phyloP scores from a whole-genome alignment of 2,329 filamentous ascomycete species.

The Claviceps humidiphila region DNA sequence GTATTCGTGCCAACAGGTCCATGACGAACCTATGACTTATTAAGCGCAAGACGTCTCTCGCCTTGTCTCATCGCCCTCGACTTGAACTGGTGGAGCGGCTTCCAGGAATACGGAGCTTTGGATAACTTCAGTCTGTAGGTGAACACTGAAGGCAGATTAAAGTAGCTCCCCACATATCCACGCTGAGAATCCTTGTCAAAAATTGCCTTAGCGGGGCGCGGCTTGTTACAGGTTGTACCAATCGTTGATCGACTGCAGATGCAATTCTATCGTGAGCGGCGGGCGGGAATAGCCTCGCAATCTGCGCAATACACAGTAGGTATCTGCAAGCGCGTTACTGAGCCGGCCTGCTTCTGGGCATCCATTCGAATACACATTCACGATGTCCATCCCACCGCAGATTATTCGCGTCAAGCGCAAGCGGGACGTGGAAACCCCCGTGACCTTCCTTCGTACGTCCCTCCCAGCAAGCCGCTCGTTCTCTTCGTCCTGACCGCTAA shows the following conservation, averaged over 20 bases:
- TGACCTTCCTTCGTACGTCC: conserved; percentile 41
- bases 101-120: too few relatives aligned
- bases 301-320: too few relatives aligned
- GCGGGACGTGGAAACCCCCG: conserved; percentile 38
- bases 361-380: neutral
- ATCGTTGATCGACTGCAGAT: too few relatives aligned
- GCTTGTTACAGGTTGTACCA: too few relatives aligned
- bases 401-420: conserved; percentile 50
- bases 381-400: conserved; percentile 44
- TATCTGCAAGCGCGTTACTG: neutral
- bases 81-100: too few relatives aligned
- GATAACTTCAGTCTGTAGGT: neutral
- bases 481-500: conserved; percentile 7
- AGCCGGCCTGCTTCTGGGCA: neutral
- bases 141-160: neutral
- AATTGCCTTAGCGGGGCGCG: neutral
- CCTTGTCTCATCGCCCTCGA: too few relatives aligned
- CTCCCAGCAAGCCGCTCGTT: neutral
- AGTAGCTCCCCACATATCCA: neutral
- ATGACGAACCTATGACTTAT: neutral
- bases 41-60: neutral
- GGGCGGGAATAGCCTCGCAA: neutral
- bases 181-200: neutral
- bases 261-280: neutral
- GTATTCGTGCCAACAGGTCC: neutral